Base-by-base conservation (phyloP, 768 basidiomycete genomes). In the Leccinellum albellum region DNA sequence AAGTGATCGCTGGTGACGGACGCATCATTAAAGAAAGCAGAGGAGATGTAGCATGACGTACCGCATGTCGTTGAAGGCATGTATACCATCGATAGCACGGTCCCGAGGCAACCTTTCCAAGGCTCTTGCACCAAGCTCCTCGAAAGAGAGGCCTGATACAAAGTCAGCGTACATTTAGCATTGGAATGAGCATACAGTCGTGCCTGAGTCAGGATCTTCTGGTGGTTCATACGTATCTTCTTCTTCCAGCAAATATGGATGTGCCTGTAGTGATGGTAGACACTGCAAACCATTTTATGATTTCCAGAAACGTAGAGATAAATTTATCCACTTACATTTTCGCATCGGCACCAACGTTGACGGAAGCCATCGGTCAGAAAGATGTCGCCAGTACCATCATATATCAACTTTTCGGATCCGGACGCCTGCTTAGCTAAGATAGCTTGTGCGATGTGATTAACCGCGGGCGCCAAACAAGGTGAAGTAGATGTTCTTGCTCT, bases 191-290 rank as follows among this genome's bases (percentile, higher is more conserved):
- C 4, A 35, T 8, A 42, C 12, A 2, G 50, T 33, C 58, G n/a
- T 57, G 85, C 91, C 84, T 59, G 85, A 90, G 67, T 94, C 91
- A 10, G 91, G 91, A 70, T 93, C 91, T 64, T 89, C 85, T 4
- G 91, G 91, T 1, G 88, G 89, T 66, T 91, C 88, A 59, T 90
- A 93, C 0, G 86, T 90, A 42, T 90, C 89, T 60, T 93, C 91
- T 69, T 89, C 88, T 60, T 88, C 79, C 12, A 90, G 70, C 23
- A 93, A 75, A 70, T 79, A 91, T 26, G 82, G 76, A 63, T 81
- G 74, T 15, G 72, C 70, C 63, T 81, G 73, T 42, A 92, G 73
- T 7, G 75, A 76, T 0, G 80, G 74, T 6, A 82, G 69, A 71
- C 90, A 93, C 87, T 91, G 61, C 14, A 48, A 48, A 17, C 21